These are phyloP conservation scores for Heterobasidion annosum DNA, from an alignment of 1,284 basidiomycete species.

Conservation along the genomic window DNA sequence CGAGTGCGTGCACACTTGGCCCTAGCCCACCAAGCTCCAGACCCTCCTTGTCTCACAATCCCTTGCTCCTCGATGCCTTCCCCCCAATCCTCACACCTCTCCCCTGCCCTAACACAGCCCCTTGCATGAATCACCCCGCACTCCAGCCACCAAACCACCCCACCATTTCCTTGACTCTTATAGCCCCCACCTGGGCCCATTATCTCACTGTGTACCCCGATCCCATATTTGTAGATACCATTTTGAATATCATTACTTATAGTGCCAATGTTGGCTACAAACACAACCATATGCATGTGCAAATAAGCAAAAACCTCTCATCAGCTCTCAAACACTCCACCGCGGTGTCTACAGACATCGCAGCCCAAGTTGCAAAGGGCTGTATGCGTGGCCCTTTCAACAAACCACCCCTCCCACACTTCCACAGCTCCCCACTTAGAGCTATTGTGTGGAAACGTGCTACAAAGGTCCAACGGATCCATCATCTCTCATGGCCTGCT, in stretches of 20 bases:
- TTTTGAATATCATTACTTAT: neutral
- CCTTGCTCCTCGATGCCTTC: neutral
- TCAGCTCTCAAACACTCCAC: neutral
- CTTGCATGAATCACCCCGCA: constrained; percentile 1
- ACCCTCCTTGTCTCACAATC: neutral
- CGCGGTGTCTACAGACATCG: neutral
- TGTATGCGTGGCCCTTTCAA: neutral
- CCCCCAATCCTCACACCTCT: constrained; percentile 4
- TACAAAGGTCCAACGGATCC: neutral
- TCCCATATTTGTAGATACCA: neutral
- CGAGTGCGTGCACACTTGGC: neutral
- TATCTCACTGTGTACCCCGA: neutral
- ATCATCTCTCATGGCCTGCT: neutral
- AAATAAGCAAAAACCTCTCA: neutral
- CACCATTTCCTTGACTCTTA: neutral
- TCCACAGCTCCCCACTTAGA: neutral
- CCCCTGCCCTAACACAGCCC: constrained; percentile 6
- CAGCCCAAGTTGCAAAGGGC: neutral
- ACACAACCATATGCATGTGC: neutral
- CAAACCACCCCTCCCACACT: neutral
- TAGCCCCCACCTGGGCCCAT: neutral
- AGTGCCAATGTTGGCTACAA: neutral
- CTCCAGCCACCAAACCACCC: neutral
- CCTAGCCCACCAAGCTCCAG: neutral
- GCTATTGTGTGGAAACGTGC: neutral